Conservation (phyloP, 257 asterid genomes). For the Thymus mandschuricus region DNA sequence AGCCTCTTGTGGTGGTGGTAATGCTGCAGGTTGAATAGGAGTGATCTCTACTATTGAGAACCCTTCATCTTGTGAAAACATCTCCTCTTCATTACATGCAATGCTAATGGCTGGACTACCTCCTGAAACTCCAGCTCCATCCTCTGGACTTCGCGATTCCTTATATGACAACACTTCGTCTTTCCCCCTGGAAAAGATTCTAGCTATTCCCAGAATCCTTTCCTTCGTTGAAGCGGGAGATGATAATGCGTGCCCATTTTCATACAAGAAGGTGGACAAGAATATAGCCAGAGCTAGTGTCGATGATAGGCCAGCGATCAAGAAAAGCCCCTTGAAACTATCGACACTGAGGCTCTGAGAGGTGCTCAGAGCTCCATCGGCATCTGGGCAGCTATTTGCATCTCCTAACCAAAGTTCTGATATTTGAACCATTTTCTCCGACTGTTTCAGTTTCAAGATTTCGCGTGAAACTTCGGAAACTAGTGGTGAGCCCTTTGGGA, state of each 20-base stretch:
- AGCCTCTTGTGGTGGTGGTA: background rate
- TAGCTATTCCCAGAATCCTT: constrained; percentile 41
- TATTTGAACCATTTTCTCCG: constrained; percentile 34
- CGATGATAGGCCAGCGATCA: constrained; percentile 34
- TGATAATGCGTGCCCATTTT: background rate
- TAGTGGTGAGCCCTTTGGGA: constrained; percentile 54
- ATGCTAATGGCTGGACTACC: constrained; percentile 4
- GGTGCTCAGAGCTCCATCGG: constrained; percentile 8
- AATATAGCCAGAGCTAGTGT: background rate
- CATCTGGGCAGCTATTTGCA: background rate
- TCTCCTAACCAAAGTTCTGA: constrained; percentile 32
- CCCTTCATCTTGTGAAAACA: constrained; percentile 10
- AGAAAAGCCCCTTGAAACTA: constrained; percentile 49
- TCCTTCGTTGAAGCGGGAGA: constrained; percentile 20
- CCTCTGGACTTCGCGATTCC: background rate
- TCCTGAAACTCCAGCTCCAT: background rate
- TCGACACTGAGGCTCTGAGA: constrained; percentile 31
- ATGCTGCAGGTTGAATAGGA: background rate
- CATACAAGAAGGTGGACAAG: background rate
- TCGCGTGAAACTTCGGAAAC: constrained; percentile 49
- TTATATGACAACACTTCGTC: background rate
- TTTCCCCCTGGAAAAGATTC: background rate
- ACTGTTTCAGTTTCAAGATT: constrained; percentile 44
- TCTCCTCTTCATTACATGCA: constrained; percentile 9
- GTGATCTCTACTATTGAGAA: background rate